These are phyloP conservation scores for Boletus sp. DNA, from an alignment of 1,284 basidiomycete species.

Conservation along the genomic window DNA sequence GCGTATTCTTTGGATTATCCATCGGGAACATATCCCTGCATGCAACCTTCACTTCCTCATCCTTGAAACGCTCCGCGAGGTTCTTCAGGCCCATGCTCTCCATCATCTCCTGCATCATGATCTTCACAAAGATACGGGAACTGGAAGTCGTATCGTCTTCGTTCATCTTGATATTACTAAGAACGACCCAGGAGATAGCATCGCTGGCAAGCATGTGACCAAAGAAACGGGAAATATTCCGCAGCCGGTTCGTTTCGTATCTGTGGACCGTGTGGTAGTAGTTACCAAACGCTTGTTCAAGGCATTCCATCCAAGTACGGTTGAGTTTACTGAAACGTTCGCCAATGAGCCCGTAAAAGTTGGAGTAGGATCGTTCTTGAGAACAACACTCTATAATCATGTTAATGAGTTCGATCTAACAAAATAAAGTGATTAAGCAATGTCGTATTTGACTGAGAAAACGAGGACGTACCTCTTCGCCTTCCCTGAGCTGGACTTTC, in stretches of 20 bases:
- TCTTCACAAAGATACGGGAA: conserved; percentile 97
- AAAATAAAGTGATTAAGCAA: not conserved
- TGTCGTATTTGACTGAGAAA: not conserved
- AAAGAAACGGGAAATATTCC: conserved; percentile 96
- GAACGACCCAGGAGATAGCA: conserved; percentile 83
- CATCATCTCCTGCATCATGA: conserved; percentile 91
- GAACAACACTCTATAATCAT: conserved; percentile 99
- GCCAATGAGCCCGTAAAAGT: conserved; percentile 93
- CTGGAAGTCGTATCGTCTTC: conserved; percentile 97
- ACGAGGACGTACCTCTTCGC: conserved; percentile 74
- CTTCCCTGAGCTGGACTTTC: conserved; percentile 88
- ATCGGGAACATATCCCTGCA: conserved; percentile 90
- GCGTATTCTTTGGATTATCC: conserved; percentile 94
- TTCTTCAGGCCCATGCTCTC: conserved; percentile 88
- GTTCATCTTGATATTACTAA: conserved; percentile 88
- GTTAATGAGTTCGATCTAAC: conserved; percentile 89
- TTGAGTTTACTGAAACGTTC: conserved; percentile 97
- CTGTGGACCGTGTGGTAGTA: conserved; percentile 98
- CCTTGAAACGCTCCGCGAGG: conserved; percentile 82
- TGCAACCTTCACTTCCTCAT: conserved; percentile 72
- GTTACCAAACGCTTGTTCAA: conserved; percentile 83
- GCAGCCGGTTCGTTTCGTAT: conserved; percentile 96
- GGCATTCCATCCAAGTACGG: conserved; percentile 87
- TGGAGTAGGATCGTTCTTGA: conserved; percentile 95
- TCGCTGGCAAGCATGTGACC: conserved; percentile 87